Evolutionary conservation across 192 early-diverging fungal genomes (phyloP), one percentile per base, ranked within the genome.

Genomic region (Mortierella alpina): DNA sequence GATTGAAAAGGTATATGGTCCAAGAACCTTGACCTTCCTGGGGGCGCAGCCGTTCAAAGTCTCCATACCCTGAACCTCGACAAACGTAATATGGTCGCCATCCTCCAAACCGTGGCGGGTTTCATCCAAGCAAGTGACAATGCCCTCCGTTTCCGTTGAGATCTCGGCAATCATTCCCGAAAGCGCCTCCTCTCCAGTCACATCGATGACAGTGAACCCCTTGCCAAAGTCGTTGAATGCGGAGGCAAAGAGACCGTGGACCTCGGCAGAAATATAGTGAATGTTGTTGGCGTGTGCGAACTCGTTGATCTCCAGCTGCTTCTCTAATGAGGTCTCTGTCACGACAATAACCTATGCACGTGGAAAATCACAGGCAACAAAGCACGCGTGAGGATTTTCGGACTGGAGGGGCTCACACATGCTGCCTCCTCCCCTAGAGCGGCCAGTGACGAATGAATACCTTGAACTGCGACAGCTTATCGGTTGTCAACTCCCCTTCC

Each of bases 101-200:
- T 98, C 97, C 81, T 97, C 96, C n/a, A 99, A 84, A 20, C 97
- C 97, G 74, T 99, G 98, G 41, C 98, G 92, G 18, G 94, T 91
- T 73, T 99, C 98, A 76, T 98, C 98, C 65, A 98, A 85, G 77
- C 95, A 97, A 14, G 96, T 96, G 23, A 99, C 96, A 60, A 96
- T 88, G 59, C 94, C 95, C 57, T 98, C 93, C 9, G 77, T 78
- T 20, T 94, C 90, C 63, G 87, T 88, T 44, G 86, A 84, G 49
- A 99, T 88, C 65, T 87, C 92, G 8, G 96, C 95, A 58, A 99
- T 73, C 94, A 99, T 98, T 22, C 98, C 98, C 52, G 87, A 87
- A 8, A 97, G 82, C 14, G 96, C 90, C 75, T 97, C 92, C 80
- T 99, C 98, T 48, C 98, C 98, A 20, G 93, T 98, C 20, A 92